These are phyloP conservation scores for Sphaceloma murrayae DNA, from an alignment of 2,329 filamentous ascomycete genomes.

Conservation along the genomic window DNA sequence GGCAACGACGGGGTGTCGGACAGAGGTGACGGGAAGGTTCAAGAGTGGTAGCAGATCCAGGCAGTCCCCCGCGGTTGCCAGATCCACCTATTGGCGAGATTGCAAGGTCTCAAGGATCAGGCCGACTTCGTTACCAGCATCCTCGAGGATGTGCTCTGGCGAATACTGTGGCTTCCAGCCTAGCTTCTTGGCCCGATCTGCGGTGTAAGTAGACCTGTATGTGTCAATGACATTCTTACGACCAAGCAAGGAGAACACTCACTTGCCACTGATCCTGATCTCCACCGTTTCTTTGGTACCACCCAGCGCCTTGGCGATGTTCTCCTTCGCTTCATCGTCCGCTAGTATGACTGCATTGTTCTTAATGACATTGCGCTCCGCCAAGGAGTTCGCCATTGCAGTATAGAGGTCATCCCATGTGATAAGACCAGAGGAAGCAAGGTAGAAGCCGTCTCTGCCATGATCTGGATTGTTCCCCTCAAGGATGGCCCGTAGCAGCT, in stretches of 20 bases:
- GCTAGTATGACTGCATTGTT: slow-evolving; percentile 32
- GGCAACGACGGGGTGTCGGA: slow-evolving; percentile 28
- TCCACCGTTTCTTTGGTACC: slow-evolving; percentile 31
- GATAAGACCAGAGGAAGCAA: slow-evolving; percentile 41
- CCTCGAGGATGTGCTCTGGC: slow-evolving; percentile 40
- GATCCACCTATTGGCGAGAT: too few species aligned
- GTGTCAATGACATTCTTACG: slow-evolving; percentile 5
- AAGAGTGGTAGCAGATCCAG: slow-evolving; percentile 28
- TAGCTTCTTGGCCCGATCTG: slow-evolving; percentile 34
- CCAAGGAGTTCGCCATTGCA: slow-evolving; percentile 36
- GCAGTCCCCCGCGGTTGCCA: too few species aligned
- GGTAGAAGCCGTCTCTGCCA: slow-evolving; percentile 42
- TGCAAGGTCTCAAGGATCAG: slow-evolving; percentile 30
- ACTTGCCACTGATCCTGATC: slow-evolving; percentile 38
- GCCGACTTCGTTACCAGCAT: slow-evolving; percentile 39
- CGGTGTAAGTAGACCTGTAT: slow-evolving; percentile 36
- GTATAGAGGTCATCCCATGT: slow-evolving; percentile 44
- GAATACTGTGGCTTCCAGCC: slow-evolving; percentile 40
- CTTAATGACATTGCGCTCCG: slow-evolving; percentile 33
- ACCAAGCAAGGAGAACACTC: slow-evolving; percentile 21
- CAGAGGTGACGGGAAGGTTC: slow-evolving; percentile 25
- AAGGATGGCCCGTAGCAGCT: slow-evolving; percentile 39
- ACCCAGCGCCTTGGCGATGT: slow-evolving; percentile 36
- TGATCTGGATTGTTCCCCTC: slow-evolving; percentile 29
- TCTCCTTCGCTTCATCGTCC: slow-evolving; percentile 29